Evolutionary conservation across 345 rosid genomes (phyloP).

Genomic region (Populus ilicifolia): DNA sequence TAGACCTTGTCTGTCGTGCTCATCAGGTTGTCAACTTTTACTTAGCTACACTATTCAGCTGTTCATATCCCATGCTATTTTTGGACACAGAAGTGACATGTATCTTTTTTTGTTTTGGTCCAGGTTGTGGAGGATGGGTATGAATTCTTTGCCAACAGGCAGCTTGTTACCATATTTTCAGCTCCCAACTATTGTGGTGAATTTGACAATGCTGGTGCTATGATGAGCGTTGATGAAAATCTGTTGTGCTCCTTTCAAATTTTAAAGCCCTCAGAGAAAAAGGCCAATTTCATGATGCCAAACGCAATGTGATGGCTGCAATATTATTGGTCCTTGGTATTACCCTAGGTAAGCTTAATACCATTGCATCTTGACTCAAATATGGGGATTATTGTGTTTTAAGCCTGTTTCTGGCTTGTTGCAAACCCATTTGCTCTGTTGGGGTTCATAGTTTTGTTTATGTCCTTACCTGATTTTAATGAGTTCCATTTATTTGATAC

Average conservation of each 20-base stretch:
- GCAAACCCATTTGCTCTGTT: background rate
- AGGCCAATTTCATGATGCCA: conserved; percentile 33
- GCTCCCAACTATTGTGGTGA: conserved; percentile 98
- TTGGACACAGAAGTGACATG: background rate
- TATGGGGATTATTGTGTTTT: background rate
- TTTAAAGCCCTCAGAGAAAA: conserved; percentile 75
- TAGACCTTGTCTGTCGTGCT: conserved; percentile 91
- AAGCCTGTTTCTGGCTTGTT: background rate
- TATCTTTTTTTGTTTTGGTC: background rate
- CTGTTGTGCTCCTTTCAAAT: conserved; percentile 95
- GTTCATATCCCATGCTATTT: conserved; percentile 4
- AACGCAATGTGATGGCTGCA: conserved; percentile 53
- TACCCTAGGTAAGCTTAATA: conserved; percentile 31
- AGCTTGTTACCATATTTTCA: conserved; percentile 88
- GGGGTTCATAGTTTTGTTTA: background rate
- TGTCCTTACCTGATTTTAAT: background rate
- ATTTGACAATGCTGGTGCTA: conserved; percentile 96
- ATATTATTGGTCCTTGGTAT: conserved; percentile 3
- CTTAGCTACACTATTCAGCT: background rate
- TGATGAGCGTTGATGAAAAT: conserved; percentile 89
- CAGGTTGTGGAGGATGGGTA: conserved; percentile 99
- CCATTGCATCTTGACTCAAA: background rate
- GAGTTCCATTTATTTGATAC: background rate
- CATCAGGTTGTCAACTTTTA: conserved; percentile 57
- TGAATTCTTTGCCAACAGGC: conserved; percentile 93